Evolutionary conservation across 192 early-diverging fungal species (phyloP), one percentile per base, ranked within the genome.

Genomic region (Coemansia asiatica): DNA sequence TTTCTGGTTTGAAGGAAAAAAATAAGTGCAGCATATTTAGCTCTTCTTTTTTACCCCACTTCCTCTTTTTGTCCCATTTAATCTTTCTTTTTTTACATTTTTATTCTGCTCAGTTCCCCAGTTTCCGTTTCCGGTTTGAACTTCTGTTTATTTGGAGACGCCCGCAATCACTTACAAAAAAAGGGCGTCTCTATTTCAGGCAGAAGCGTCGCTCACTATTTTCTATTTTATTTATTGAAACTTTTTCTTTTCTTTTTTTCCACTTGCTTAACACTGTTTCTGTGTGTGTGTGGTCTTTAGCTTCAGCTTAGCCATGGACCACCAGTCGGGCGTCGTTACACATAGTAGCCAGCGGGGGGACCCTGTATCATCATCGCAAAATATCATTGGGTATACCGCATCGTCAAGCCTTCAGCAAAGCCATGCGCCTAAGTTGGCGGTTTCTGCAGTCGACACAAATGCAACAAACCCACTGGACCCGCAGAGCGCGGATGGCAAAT

Each of bases 271-370:
- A 16, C 10, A 16, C 2, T 16, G 10, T 16, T 16, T 9, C 15
- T n/a, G n/a, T n/a, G n/a, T n/a, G n/a, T n/a, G n/a, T n/a, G 15
- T 12, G 40, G 40, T 2, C 12, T 44, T 44, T 44, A 53, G 50
- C 26, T 53, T 13, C 26, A 23, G 15, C 21, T 2, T 27, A 27
- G 4, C 25, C 49, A 81, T 81, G 78, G 64, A 81, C 36, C 57
- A 44, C 49, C 64, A 69, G 22, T 51, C 65, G 31, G 56, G 66
- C 65, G 61, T 59, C 44, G 49, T 27, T 25, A 36, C 60, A 28
- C 35, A 69, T 23, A 51, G 55, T 29, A 72, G 62, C 19, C 69
- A 74, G 63, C 72, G 60, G 47, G 66, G 60, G 47, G 66, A 44
- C 3, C 15, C 40, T 8, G 40, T 54, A 31, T 25, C 63, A 55